Evolutionary conservation across 192 early-diverging fungal species (phyloP).

Genomic region (Kappamyces sp.): DNA sequence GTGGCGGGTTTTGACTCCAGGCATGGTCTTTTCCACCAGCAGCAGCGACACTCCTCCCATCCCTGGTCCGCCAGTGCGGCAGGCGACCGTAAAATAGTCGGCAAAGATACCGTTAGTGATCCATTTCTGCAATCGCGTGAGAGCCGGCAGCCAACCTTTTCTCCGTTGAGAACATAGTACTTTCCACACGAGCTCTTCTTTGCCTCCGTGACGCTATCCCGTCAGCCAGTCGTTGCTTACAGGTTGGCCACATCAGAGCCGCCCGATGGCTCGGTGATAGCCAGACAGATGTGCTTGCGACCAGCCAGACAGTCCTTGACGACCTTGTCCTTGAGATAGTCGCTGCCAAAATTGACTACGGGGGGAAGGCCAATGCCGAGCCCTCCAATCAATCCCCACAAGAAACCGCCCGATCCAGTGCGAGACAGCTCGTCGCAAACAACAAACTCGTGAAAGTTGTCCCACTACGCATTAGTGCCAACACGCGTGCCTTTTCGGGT

Average conservation of each 20-base stretch:
- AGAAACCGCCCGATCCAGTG: conserved; percentile 72
- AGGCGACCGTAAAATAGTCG: conserved; percentile 76
- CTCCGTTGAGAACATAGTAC: conserved; percentile 68
- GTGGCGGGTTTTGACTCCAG: conserved; percentile 67
- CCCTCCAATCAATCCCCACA: conserved; percentile 75
- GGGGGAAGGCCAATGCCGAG: conserved; percentile 66
- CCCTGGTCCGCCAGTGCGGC: conserved; percentile 68
- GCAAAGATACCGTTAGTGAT: conserved; percentile 71
- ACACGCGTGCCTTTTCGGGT: conserved; percentile 4
- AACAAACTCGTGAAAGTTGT: conserved; percentile 69
- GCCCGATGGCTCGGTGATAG: conserved; percentile 69
- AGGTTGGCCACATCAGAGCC: conserved; percentile 73
- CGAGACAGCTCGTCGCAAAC: conserved; percentile 75
- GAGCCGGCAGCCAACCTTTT: conserved; percentile 48
- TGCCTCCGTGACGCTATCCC: conserved; percentile 41
- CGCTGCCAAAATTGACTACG: conserved; percentile 62
- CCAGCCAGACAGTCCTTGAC: conserved; percentile 62
- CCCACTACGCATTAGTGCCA: conserved; percentile 37
- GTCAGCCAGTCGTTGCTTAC: not conserved
- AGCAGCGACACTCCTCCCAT: conserved; percentile 74
- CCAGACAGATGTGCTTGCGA: conserved; percentile 72
- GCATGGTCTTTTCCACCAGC: conserved; percentile 66
- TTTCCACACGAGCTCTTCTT: conserved; percentile 62
- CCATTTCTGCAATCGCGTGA: conserved; percentile 17
- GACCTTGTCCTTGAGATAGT: conserved; percentile 62